Evolutionary conservation across 257 asterid species (phyloP), one percentile per base, ranked within the genome.

Genomic region (Scutellaria baicalensis): DNA sequence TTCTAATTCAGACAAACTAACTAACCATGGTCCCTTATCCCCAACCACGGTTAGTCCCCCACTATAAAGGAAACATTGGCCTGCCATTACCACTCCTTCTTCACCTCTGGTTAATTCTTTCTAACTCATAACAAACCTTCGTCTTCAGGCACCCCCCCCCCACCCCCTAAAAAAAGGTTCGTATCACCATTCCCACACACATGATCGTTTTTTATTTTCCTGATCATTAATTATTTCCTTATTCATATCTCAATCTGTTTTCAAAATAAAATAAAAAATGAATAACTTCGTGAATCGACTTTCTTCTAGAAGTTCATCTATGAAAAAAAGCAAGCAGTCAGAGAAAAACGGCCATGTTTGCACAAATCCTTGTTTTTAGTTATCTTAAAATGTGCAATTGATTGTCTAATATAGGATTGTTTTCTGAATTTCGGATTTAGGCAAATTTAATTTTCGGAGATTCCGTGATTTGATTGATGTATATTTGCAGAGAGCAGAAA

Each of bases 401-500:
- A 27, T 27, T 27, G 4, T 27, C 4, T 27, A 27, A 27, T 27
- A 27, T 0, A 8, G 40, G 40, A 27, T 55, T 11, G 11, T 17
- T 18, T 18, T 20, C n/a, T 23, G 10, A 27, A 6, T 5, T 11
- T 33, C 18, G 39, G 4, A 18, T 54, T 36, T 72, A 20, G 35
- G 69, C 12, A 35, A 50, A 3, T 44, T 44, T 12, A 1, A 27
- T 54, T 54, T 20, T 55, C 31, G 64, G 31, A 17, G 13, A 11
- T 56, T 27, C 3, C 0, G 42, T 44, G 33, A 64, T 75, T 66
- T 16, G 5, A 27, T 27, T 27, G 33, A 27, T 27, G 33, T 1
- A 27, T 27, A 64, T 75, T 66, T 16, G 5, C 79, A 83, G 89
- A 75, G 59, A 43, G 75, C 45, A 70, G 80, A 82, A 68, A 86